Evolutionary conservation across 768 basidiomycete genomes (phyloP), one percentile per base, ranked within the genome.

Genomic region (Hortiboletus flavorubellus): DNA sequence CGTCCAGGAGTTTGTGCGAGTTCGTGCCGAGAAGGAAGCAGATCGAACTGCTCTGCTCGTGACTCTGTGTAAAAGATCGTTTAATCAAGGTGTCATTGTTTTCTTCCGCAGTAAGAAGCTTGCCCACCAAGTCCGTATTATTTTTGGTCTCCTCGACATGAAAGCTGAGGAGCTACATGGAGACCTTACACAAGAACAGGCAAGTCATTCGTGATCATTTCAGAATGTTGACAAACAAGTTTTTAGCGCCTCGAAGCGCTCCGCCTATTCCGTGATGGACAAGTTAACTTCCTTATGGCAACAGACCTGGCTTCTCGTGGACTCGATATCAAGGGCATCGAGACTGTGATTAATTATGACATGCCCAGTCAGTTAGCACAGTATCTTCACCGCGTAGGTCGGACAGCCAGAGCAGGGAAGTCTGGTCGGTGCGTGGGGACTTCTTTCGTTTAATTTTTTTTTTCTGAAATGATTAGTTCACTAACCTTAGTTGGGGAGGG

Each of bases 341-440:
- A 98, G 67, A 94, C 93, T 3, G 93, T 99, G 58, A 94, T 99
- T 70, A 99, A 99, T 72, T 98, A 95, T 68, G 97, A 99, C 69
- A 97, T 98, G 96, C 97, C 97, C 10, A 81, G 83, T 18, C 90
- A 94, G 65, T 76, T 98, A 34, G 85, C 91, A 8, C 93, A 94
- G 64, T 99, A 99, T 73, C 81, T 98, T 33, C 97, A 99, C 70
- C 89, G 97, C 55, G 96, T 98, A 23, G 97, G 97, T 63, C 83
- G 97, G 68, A 99, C 97, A 46, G 97, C 97, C 30, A 87, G 97
- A 67, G 96, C 97, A 4, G 97, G 97, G 6, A 83, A 81, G 62
- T 88, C 87, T 66, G 97, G 97, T 72, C 83, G 95, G 91, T 93
- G 60, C 61, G 87, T 75, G 14, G 37, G 37, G 12, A 51, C 18